Percentiles rank a stretch among this genome's conserved stretches.
phyloP scores from a whole-genome alignment of 2,329 filamentous ascomycete genomes.

The Cladophialophora carrionii region DNA sequence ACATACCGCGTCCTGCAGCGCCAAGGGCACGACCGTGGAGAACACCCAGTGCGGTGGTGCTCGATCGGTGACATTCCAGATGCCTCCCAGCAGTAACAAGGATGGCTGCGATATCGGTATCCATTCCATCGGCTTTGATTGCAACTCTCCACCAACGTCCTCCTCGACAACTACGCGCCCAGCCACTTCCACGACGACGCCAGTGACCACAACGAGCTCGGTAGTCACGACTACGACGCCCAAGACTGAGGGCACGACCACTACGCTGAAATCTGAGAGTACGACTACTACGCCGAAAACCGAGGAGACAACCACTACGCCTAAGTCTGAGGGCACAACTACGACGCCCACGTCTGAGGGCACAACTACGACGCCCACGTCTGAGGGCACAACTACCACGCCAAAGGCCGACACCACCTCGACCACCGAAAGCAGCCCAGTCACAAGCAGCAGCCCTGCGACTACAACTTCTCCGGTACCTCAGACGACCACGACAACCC shows the following conservation, averaged over 20 bases:
- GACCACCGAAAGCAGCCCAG: not conserved
- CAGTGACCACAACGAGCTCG: slow-evolving; percentile 43
- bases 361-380: too few species aligned
- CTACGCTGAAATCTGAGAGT: too few species aligned
- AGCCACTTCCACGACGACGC: slow-evolving; percentile 47
- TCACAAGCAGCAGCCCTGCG: not conserved
- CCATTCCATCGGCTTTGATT: slow-evolving; percentile 76
- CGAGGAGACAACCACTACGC: too few species aligned
- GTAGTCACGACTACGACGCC: slow-evolving; percentile 3
- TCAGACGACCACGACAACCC: slow-evolving; percentile 20
- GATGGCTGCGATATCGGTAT: slow-evolving; percentile 72
- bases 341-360: too few species aligned
- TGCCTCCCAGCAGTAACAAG: slow-evolving; percentile 59
- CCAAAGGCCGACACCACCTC: not conserved
- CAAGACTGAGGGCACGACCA: too few species aligned
- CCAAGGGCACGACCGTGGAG: slow-evolving; percentile 68
- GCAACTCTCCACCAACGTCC: slow-evolving; percentile 47
- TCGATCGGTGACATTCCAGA: slow-evolving; percentile 72
- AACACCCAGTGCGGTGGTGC: slow-evolving; percentile 95
- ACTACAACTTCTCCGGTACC: not conserved
- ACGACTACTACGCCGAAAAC: too few species aligned
- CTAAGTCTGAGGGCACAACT: too few species aligned
- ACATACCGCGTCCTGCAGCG: slow-evolving; percentile 70
- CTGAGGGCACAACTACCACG: not conserved
- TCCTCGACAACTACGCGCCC: slow-evolving; percentile 47